Conservation (phyloP, 129 eudicot genomes). For the Solidago caesia region DNA sequence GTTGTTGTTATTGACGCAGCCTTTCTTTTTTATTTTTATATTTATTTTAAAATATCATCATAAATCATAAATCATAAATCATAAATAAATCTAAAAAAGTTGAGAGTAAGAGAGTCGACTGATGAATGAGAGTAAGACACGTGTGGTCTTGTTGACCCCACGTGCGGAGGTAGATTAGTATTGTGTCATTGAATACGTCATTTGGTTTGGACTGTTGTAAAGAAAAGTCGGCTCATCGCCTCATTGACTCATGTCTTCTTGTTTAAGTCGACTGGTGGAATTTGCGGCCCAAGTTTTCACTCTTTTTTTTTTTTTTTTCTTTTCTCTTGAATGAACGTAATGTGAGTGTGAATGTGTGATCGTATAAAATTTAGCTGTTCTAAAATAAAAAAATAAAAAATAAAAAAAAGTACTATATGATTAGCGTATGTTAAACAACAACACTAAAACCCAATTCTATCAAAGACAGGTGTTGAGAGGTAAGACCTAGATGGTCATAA, state of each 20-base stretch:
- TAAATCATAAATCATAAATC: too few species aligned
- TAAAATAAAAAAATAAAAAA: too few species aligned
- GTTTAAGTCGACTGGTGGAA: constrained; percentile 29
- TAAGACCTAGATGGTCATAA: too few species aligned
- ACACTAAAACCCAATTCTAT: too few species aligned
- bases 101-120: neutral
- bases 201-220: constrained; percentile 15
- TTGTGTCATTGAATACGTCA: constrained; percentile 54
- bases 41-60: too few species aligned
- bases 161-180: constrained; percentile 37
- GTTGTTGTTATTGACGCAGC: constrained; percentile 34
- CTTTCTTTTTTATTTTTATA: constrained; percentile 11
- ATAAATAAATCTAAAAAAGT: neutral
- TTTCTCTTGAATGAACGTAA: too few species aligned
- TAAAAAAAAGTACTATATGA: too few species aligned
- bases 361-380: too few species aligned
- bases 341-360: too few species aligned
- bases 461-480: too few species aligned
- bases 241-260: constrained; percentile 16
- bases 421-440: too few species aligned
- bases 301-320: neutral
- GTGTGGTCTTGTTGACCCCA: constrained; percentile 30
- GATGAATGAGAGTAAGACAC: constrained; percentile 30
- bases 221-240: constrained; percentile 39
- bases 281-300: constrained; percentile 30